phyloP scores from a whole-genome alignment of 169 alveolate species.

The Theileria parva region DNA sequence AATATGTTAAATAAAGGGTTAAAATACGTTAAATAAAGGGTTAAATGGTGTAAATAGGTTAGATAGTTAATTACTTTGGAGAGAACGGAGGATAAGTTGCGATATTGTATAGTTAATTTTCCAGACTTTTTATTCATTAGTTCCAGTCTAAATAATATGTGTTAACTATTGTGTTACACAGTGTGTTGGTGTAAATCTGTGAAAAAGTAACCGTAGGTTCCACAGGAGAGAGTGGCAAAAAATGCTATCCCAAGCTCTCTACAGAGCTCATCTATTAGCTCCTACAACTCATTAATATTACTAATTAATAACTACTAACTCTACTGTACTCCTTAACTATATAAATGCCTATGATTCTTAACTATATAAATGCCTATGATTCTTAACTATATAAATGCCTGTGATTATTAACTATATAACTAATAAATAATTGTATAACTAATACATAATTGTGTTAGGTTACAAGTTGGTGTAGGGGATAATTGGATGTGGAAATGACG shows the following conservation, averaged over 20 bases:
- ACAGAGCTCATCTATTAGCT: conserved; percentile 40
- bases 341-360: no score
- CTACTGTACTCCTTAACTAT: no score
- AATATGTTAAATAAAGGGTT: no score
- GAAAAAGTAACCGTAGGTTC: conserved; percentile 69
- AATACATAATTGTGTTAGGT: no score
- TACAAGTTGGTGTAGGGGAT: conserved; percentile 68
- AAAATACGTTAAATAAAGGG: no score
- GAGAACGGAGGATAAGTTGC: conserved; percentile 56
- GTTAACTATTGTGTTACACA: conserved; percentile 32
- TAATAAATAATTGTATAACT: no score
- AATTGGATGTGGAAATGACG: conserved; percentile 62
- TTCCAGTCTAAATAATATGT: conserved; percentile 32
- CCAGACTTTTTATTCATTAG: conserved; percentile 27
- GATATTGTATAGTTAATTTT: conserved; percentile 54
- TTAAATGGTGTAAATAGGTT: no score
- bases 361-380: no score
- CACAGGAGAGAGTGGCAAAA: conserved; percentile 65
- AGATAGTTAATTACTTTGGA: conserved; percentile 25
- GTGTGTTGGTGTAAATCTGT: conserved; percentile 66
- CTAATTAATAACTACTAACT: no score
- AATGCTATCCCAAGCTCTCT: conserved; percentile 63
- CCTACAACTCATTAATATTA: conserved; percentile 9
- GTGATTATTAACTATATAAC: background rate
- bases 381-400: no score